Base-by-base conservation (phyloP, 2,329 filamentous ascomycete genomes). In the Pseudogymnoascus sp. region DNA sequence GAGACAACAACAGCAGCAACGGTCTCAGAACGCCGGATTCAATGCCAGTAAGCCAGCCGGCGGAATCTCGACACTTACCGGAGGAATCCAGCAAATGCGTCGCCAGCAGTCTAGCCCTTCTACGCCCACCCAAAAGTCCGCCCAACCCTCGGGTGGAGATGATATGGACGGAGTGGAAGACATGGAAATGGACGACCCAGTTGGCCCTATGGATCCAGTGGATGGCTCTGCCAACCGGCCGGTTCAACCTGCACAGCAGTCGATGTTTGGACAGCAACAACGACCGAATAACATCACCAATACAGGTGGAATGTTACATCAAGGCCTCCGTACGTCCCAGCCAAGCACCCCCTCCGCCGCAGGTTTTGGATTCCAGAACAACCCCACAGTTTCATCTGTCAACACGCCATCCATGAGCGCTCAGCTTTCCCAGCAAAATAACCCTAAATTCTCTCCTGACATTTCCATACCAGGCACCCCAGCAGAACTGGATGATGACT, bases 301-400 rank as follows among this genome's bases (percentile, higher is more conserved):
- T 70, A 87, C 92, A 7, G 67, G 62, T 19, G 89, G 88, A 53
- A 76, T 88, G 65, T 84, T 84, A 26, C 90, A 90, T 72, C 87
- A 95, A 73, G 91, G 89, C 13, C 83, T 97, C 65, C 88, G 91
- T 64, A 90, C 87, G 9, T 96, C 93, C 4, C 91, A 92, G 67
- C 93, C 93, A 1, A 87, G 90, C 3, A 97, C 93, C 0, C 93
- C 93, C 1, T 87, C 88, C 33, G 82, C 90, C 26, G 84, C 88
- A 57, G 87, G 83, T 70, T 91, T 93, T 71, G 87, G 87, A 60
- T 86, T 96, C 68, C 89, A 92, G 74, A 91, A 96, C 75, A 97
- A 97, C 74, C 93, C 93, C 15, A 97, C 93, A 1, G 93, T 97
- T 17, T 99, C 95, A 2, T 97, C 93, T 3, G 93, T 97, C 63